Base-by-base conservation (phyloP, 176 grass and related monocot species). In the Oropetium thomaeum region DNA sequence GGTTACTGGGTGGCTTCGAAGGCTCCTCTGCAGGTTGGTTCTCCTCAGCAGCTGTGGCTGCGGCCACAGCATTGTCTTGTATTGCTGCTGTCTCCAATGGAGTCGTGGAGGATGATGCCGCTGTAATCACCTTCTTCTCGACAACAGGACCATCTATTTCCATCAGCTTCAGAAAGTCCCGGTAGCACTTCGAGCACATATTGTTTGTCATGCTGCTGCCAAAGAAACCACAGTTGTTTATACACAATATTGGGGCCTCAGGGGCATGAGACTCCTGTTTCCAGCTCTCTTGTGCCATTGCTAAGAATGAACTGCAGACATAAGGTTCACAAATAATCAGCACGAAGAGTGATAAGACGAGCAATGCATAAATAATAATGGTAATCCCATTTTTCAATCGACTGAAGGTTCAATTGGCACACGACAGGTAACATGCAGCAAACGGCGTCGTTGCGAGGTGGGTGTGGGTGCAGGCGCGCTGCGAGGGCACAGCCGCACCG, bases 251-350 rank as follows among this genome's bases (percentile, higher is more conserved):
- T 7, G 87, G 87, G 6, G 74, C 81, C 81, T 96, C 93, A 2
- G 84, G 89, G 0, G 83, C 82, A 8, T 89, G 79, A 28, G 84
- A 70, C 82, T 92, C 89, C 58, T 92, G 85, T 45, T 86, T 90
- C 93, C 89, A 96, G 78, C 93, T 87, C 54, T 96, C 93, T 68
- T 96, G 89, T 62, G 93, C 89, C 93, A 96, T 96, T 80, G 75
- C 17, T 74, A 74, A 8, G 1, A 8, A 61, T 38, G 1, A 5
- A 34, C 86, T 83, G 86, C 41, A 54, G 3, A 74, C 16, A 68
- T 0, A 51, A 62, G 33, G 53, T 63, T 20, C 13, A 32, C 3
- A 48, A 22, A 6, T 63, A 13, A 44, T 67, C 28, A 72, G 65
- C 11, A 58, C 35, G 54, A 42, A 32, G 17, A n/a, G n/a, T n/a